Evolutionary conservation across 768 basidiomycete genomes (phyloP).

Genomic region (Punctularia strigosozonata): DNA sequence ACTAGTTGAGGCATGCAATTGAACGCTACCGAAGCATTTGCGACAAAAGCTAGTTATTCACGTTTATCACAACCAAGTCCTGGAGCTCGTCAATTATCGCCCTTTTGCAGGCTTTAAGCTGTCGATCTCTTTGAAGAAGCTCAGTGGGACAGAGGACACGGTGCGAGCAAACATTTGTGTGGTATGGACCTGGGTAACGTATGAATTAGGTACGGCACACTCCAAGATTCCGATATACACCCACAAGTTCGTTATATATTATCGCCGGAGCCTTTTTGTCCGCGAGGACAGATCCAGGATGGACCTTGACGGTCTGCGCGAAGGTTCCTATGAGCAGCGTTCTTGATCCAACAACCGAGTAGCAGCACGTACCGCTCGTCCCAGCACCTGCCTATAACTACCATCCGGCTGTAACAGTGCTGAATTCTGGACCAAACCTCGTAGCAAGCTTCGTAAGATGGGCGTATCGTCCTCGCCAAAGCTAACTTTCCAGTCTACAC

Average conservation of each 20-base stretch:
- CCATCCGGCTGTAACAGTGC: slow-evolving; percentile 82
- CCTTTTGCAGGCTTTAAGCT: too few relatives aligned
- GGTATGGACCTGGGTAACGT: slow-evolving; percentile 51
- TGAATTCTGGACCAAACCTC: slow-evolving; percentile 72
- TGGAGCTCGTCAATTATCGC: too few relatives aligned
- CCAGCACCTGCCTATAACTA: slow-evolving; percentile 74
- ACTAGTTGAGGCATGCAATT: too few relatives aligned
- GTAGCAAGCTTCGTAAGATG: slow-evolving; percentile 59
- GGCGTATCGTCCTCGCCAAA: slow-evolving; percentile 56
- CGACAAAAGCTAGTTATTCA: too few relatives aligned
- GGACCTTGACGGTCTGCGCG: slow-evolving; percentile 68
- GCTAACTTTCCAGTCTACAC: slow-evolving; percentile 46
- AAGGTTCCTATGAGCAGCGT: slow-evolving; percentile 2
- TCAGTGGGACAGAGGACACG: slow-evolving; percentile 72
- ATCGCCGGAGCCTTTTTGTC: slow-evolving; percentile 80
- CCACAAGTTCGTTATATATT: slow-evolving; percentile 87
- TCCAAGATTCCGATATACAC: slow-evolving; percentile 15
- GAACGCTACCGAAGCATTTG: too few relatives aligned
- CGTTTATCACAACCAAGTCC: too few relatives aligned
- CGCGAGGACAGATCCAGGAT: slow-evolving; percentile 75
- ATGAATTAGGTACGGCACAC: not conserved
- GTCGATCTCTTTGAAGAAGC: slow-evolving; percentile 18
- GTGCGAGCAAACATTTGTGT: slow-evolving; percentile 82
- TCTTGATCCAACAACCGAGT: not conserved
- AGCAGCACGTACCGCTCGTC: slow-evolving; percentile 39